Evolutionary conservation across 208 protist genomes (phyloP), one percentile per base, ranked within the genome.

Genomic region (Novymonas esmeraldas): DNA sequence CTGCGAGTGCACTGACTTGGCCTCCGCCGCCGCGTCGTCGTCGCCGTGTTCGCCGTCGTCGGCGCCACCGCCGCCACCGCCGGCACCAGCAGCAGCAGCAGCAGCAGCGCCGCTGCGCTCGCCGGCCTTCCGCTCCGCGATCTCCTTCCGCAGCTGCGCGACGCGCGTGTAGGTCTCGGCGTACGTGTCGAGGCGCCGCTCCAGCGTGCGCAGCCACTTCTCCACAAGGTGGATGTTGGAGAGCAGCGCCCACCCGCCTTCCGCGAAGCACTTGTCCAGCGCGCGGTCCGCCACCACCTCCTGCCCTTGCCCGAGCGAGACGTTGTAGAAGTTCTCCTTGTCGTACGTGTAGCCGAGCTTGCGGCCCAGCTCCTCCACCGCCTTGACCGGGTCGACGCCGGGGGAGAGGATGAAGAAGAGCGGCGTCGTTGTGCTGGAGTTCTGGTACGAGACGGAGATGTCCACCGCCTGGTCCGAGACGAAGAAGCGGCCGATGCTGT

Each of bases 381-480:
- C 81, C 64, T 96, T 94, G 51, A 99, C 89, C 11, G 98, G 98
- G 76, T 99, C 98, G 26, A 99, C 97, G 83, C 98, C 98, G 51
- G 98, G 95, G 6, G 98, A 99, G 42, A 99, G 89, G 58, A 99
- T 99, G 82, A 99, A 99, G 94, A 99, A 99, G 28, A 99, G 82
- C 38, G 98, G 98, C 34, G 98, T 99, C 24, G 84, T 92, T 3
- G 93, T 87, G 52, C 82, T 94, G 14, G 95, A 95, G 75, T 99
- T 98, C 46, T 90, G 74, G 81, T 96, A 99, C 38, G 97, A 98
- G 13, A 94, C 73, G 26, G 87, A 85, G 33, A 99, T 96, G 52
- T 97, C 87, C 26, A 98, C 95, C 39, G 93, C 89, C 73, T 96
- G 90, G 81, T 98, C 90, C 9, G 96, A 95, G 10, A 98, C 95